Evolutionary conservation across 2,329 filamentous ascomycete species (phyloP).

Genomic region (Colletotrichum australisinense): DNA sequence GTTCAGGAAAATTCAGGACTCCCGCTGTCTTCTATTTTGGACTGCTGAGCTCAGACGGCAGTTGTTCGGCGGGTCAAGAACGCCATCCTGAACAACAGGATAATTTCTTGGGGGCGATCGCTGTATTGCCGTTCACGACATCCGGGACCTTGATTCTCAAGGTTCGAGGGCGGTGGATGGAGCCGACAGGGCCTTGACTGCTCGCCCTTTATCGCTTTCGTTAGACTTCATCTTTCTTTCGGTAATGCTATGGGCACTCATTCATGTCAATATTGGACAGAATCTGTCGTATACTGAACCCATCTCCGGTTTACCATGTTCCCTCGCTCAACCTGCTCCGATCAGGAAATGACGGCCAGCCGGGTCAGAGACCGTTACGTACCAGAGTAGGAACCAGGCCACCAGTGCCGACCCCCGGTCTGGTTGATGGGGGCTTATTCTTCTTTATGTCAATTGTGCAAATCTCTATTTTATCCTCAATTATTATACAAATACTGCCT

Average conservation of each 20-base stretch:
- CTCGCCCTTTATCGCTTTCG: background rate
- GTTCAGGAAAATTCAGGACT: conserved; percentile 34
- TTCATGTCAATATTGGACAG: conserved; percentile 6
- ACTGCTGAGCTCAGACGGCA: conserved; percentile 15
- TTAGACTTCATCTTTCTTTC: background rate
- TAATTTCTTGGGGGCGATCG: background rate
- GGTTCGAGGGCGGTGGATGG: background rate
- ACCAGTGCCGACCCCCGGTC: background rate
- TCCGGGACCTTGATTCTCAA: background rate
- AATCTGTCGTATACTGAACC: conserved; percentile 14
- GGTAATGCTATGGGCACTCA: background rate
- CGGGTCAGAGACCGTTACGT: conserved; percentile 2
- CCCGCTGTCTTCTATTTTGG: conserved; percentile 27
- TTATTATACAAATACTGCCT: background rate
- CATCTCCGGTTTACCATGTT: conserved; percentile 21
- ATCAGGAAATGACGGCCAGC: conserved; percentile 19
- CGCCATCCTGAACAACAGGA: conserved; percentile 15
- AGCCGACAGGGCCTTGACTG: background rate
- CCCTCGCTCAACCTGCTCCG: conserved; percentile 7
- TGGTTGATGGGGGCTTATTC: background rate
- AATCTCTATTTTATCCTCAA: background rate
- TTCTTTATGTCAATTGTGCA: conserved; percentile 21
- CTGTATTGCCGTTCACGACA: background rate
- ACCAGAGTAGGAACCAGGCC: conserved; percentile 13
- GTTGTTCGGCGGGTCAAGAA: background rate